phyloP scores from a whole-genome alignment of 2,329 filamentous ascomycete genomes.

The Clarireedia homoeocarpa region DNA sequence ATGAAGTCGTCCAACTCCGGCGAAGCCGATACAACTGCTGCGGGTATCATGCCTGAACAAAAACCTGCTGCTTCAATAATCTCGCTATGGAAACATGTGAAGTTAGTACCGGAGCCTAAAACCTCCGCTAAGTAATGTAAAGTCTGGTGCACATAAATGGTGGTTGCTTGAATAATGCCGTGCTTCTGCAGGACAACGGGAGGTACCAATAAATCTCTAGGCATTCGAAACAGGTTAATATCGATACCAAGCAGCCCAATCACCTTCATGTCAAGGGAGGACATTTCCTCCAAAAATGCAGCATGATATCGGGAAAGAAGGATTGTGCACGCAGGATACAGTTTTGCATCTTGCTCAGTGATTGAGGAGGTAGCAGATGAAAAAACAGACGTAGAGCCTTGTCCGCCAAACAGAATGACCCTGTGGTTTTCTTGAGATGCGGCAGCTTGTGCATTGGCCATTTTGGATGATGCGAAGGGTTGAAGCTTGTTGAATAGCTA shows the following conservation, averaged over 20 bases:
- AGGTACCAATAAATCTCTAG: background rate
- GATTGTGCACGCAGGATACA: background rate
- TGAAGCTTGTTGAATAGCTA: background rate
- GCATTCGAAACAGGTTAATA: background rate
- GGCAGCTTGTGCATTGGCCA: background rate
- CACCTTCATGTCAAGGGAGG: background rate
- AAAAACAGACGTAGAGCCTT: background rate
- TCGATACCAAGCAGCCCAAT: background rate
- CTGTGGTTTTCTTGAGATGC: background rate
- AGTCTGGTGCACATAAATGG: background rate
- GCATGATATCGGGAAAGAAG: constrained; percentile 1
- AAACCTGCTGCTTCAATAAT: background rate
- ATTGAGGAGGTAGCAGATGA: background rate
- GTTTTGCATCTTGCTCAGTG: background rate
- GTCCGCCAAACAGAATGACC: background rate
- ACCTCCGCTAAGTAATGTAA: constrained; percentile 1
- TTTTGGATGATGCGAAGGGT: background rate
- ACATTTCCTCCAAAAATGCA: background rate
- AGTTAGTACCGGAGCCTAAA: background rate
- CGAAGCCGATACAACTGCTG: background rate
- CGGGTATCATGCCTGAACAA: background rate
- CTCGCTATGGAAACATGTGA: background rate
- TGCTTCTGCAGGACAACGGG: background rate
- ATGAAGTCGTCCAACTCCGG: background rate
- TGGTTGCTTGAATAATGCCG: background rate